These are phyloP conservation scores for Fraxinus paxiana DNA, from an alignment of 305 asterid genomes.

Conservation along the genomic window DNA sequence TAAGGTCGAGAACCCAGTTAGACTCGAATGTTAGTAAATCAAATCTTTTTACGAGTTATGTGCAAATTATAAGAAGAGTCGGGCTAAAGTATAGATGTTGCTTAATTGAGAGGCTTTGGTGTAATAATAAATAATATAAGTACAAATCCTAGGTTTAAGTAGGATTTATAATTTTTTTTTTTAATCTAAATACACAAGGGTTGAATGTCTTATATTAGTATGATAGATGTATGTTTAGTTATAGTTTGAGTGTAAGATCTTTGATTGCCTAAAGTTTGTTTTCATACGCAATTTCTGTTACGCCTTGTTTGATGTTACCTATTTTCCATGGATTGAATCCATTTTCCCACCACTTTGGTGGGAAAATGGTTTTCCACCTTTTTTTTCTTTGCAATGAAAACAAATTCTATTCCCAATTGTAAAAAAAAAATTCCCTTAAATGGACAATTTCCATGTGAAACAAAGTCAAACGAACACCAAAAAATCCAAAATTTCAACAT, in stretches of 20 bases:
- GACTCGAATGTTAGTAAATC: neutral
- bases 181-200: neutral
- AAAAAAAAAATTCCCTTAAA: too few species aligned
- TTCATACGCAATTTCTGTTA: neutral
- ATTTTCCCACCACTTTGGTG: too few species aligned
- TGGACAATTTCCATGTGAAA: too few species aligned
- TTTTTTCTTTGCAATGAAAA: too few species aligned
- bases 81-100: neutral
- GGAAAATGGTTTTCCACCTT: too few species aligned
- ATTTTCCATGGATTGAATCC: too few species aligned
- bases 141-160: neutral
- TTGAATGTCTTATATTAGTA: neutral
- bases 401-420: too few species aligned
- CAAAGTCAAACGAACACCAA: too few species aligned
- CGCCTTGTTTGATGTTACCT: too few species aligned
- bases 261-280: conserved; percentile 12
- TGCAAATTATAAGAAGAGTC: neutral
- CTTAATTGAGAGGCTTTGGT: neutral
- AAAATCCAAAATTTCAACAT: too few species aligned
- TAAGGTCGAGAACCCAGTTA: neutral
- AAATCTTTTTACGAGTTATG: neutral
- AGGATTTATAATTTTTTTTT: neutral
- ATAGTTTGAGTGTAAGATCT: neutral
- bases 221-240: neutral
- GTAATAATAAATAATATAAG: neutral